Conservation (phyloP, 2,329 filamentous ascomycete genomes). For the Aureobasidium sp. region DNA sequence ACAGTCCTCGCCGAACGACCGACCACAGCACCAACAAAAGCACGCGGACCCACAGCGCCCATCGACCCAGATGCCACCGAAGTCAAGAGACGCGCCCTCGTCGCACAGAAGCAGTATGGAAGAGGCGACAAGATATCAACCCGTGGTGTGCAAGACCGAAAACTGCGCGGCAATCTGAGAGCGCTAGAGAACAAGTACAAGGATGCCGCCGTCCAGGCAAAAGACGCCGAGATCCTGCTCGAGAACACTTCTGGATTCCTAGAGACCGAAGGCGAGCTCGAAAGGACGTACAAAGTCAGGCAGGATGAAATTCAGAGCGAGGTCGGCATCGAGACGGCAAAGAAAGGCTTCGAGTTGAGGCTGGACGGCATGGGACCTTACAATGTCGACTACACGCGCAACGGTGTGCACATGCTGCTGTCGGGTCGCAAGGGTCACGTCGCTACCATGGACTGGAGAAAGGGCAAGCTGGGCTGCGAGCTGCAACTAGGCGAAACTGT, state of each 20-base stretch:
- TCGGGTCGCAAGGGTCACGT: constrained; percentile 90
- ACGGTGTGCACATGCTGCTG: constrained; percentile 76
- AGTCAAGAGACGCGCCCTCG: constrained; percentile 26
- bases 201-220: constrained; percentile 71
- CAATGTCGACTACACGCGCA: constrained; percentile 77
- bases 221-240: constrained; percentile 89
- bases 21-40: background rate
- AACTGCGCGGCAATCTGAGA: constrained; percentile 72
- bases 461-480: constrained; percentile 84
- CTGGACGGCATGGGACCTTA: constrained; percentile 81
- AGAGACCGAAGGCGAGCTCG: constrained; percentile 79
- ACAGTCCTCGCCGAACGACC: constrained; percentile 7
- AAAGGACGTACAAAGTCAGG: constrained; percentile 84
- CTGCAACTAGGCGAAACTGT: constrained; percentile 85
- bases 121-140: constrained; percentile 68
- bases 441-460: constrained; percentile 92
- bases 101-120: constrained; percentile 63
- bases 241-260: constrained; percentile 81
- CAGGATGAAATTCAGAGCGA: constrained; percentile 74
- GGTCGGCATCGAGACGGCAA: constrained; percentile 74
- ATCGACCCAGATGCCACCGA: constrained; percentile 27
- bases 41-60: constrained; percentile 20
- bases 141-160: constrained; percentile 76
- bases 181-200: constrained; percentile 75
- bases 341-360: constrained; percentile 87